These are phyloP conservation scores for Leucocoprinus sp. DNA, from an alignment of 768 basidiomycete genomes.

Conservation along the genomic window DNA sequence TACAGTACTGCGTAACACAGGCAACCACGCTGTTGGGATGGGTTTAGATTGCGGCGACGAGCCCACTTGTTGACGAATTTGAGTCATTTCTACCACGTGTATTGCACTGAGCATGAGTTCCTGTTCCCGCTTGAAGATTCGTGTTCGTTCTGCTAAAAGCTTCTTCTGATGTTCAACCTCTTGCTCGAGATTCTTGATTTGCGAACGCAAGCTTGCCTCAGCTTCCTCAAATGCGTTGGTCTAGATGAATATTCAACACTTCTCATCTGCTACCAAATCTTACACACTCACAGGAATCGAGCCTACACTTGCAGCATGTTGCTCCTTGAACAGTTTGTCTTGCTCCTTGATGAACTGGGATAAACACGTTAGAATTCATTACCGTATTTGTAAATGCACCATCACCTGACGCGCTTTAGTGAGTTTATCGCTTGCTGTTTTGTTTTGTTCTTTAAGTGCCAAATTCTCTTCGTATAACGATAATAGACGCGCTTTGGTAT, in stretches of 20 bases:
- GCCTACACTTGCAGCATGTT: conserved; percentile 51
- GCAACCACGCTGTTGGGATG: conserved; percentile 51
- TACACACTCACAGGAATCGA: conserved; percentile 33
- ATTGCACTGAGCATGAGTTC: conserved; percentile 73
- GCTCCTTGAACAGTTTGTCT: conserved; percentile 82
- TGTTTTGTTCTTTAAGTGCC: conserved; percentile 59
- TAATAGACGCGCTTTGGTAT: conserved; percentile 67
- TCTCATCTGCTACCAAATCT: background rate
- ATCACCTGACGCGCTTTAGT: conserved; percentile 68
- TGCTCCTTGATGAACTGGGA: conserved; percentile 85
- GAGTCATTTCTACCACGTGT: conserved; percentile 62
- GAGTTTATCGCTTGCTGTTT: conserved; percentile 68
- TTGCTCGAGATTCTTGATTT: conserved; percentile 59
- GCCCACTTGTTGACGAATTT: conserved; percentile 51
- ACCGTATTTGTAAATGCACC: background rate
- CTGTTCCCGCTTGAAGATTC: conserved; percentile 67
- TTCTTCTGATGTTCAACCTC: conserved; percentile 54
- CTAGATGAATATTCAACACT: conserved; percentile 12
- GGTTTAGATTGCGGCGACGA: conserved; percentile 41
- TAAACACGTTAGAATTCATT: background rate
- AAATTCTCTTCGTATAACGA: conserved; percentile 74
- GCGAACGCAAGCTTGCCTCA: conserved; percentile 53
- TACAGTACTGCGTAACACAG: conserved; percentile 51
- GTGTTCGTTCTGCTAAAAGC: conserved; percentile 44
- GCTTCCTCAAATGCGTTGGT: conserved; percentile 62